Base-by-base conservation (phyloP, 139 green algal genomes). In the Gonium pectorale region DNA sequence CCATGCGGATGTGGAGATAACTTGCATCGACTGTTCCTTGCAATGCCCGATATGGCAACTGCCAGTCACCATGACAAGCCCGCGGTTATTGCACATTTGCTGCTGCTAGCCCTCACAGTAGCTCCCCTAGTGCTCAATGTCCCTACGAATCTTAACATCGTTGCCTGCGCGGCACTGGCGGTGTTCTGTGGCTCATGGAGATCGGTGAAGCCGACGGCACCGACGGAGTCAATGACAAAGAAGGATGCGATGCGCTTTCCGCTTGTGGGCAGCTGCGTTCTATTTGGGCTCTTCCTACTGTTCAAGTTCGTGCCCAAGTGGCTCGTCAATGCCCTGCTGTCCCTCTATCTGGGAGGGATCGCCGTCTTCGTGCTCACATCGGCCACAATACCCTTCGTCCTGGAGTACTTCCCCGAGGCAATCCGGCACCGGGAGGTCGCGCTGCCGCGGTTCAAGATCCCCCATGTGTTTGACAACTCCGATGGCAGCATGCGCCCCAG, bases 231-330 rank as follows among this genome's bases (percentile, higher is more conserved):
- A 37, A 98, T 98, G 96, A 96, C 90, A 21, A 95, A 96, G 46
- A 92, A 93, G 89, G 97, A 99, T 79, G 97, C 97, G 13, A 95
- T 98, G 90, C 93, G 93, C 33, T 99, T 99, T 73, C 98, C 97
- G 11, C 60, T 99, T 37, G 92, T 99, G 1, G 97, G 98, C 27
- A 97, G 91, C 73, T 93, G 92, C 44, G 94, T 99, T n/a, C 95
- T 99, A 2, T 92, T 99, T 64, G 89, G 90, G 2, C 92, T 99
- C 24, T 99, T 99, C 87, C 67, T 98, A 37, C 80, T 93, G 26
- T 99, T 99, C 93, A 99, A 98, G 89, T 96, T 97, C 77, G 87
- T 99, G 51, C 96, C 96, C 21, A 98, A 98, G 81, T 91, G 94
- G 62, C 66, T 95, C 3, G 90, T 98, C 26, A 97, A 97, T 88